These are phyloP conservation scores for Durusdinium trenchii DNA, from an alignment of 73 alveolate genomes.

Conservation along the genomic window DNA sequence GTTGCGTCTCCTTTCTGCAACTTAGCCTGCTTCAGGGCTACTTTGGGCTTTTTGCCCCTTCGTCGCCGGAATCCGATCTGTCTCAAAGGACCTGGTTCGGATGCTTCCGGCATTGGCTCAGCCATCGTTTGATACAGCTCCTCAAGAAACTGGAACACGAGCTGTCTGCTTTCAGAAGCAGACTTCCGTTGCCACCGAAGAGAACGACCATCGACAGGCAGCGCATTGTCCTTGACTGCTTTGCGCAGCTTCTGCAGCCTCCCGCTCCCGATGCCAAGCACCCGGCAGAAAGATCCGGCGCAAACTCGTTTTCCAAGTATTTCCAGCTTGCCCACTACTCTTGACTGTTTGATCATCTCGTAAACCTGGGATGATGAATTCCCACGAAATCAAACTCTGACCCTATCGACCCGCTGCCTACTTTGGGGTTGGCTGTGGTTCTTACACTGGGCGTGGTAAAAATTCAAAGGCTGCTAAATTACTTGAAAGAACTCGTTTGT, in stretches of 20 bases:
- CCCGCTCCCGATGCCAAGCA: not conserved
- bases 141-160: not conserved
- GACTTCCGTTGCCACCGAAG: not conserved
- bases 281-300: not conserved
- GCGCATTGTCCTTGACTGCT: not conserved
- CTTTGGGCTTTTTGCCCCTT: not conserved
- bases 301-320: not conserved
- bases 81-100: too few relatives aligned
- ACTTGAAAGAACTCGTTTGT: not conserved
- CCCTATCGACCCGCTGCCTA: too few relatives aligned
- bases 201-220: not conserved
- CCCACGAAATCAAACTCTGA: too few relatives aligned
- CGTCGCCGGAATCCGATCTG: not conserved
- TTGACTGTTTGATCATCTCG: too few relatives aligned
- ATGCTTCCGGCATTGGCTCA: constrained; percentile 10
- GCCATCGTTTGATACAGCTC: not conserved
- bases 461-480: not conserved
- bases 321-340: not conserved
- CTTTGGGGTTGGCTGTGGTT: too few relatives aligned
- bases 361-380: too few relatives aligned
- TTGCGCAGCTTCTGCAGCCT: not conserved
- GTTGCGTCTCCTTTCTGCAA: not conserved
- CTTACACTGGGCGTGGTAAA: too few relatives aligned
- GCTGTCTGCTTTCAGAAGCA: not conserved
- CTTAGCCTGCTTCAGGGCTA: not conserved